Evolutionary conservation across 352 stramenopile genomes (phyloP).

Genomic region (Paralagenidium karlingii): DNA sequence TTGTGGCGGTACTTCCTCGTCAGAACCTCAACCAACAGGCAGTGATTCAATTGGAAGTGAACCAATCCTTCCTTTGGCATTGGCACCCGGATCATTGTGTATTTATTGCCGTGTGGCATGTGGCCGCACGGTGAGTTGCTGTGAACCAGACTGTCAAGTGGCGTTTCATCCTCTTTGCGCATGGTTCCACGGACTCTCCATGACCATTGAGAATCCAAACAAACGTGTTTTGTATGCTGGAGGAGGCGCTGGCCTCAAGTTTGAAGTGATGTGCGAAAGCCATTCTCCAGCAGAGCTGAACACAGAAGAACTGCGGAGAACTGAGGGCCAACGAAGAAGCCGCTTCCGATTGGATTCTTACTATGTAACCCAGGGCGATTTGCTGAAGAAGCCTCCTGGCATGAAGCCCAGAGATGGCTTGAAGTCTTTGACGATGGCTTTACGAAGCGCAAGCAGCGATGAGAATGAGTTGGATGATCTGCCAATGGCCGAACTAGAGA

Average conservation of each 20-base stretch:
- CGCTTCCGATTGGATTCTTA: constrained; percentile 69
- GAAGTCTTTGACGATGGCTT: too few species aligned
- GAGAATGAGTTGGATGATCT: background rate
- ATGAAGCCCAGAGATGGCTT: too few species aligned
- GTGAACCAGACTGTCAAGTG: constrained; percentile 25
- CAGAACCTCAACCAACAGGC: too few species aligned
- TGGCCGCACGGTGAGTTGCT: constrained; percentile 58
- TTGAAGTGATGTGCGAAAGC: constrained; percentile 40
- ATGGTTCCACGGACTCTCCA: constrained; percentile 72
- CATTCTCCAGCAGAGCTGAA: constrained; percentile 43
- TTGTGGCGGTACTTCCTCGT: too few species aligned
- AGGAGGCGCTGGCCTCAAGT: constrained; percentile 55
- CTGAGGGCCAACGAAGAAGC: constrained; percentile 29
- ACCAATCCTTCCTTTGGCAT: background rate
- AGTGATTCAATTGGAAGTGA: too few species aligned
- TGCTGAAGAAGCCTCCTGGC: too few species aligned
- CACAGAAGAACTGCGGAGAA: constrained; percentile 19
- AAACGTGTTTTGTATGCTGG: constrained; percentile 54
- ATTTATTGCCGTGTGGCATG: constrained; percentile 64
- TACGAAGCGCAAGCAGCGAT: too few species aligned
- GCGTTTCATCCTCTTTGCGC: constrained; percentile 79
- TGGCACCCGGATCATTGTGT: constrained; percentile 29
- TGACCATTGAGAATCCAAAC: constrained; percentile 37
- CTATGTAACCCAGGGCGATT: constrained; percentile 48
- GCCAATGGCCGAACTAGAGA: constrained; percentile 36